Conservation (phyloP, 768 basidiomycete species). For the Kwoniella dendrophila region DNA sequence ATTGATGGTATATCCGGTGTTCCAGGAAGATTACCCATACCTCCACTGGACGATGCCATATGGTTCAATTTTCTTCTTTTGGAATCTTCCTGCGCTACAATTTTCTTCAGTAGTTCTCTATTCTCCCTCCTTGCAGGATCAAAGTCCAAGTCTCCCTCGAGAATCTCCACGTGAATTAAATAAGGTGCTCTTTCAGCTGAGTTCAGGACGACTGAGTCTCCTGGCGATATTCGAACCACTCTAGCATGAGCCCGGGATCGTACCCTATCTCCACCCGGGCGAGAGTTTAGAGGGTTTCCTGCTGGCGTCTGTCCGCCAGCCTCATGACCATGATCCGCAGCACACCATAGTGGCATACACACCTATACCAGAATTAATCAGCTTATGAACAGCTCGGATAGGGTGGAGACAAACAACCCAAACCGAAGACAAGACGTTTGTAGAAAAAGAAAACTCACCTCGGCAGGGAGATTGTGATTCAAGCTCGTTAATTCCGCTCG, state of each 20-base stretch:
- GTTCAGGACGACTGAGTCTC: slow-evolving; percentile 95
- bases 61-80: slow-evolving; percentile 48
- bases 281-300: slow-evolving; percentile 63
- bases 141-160: slow-evolving; percentile 88
- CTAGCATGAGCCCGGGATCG: slow-evolving; percentile 76
- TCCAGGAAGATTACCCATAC: not conserved
- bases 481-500: slow-evolving; percentile 91
- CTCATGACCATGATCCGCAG: slow-evolving; percentile 57
- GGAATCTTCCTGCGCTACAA: slow-evolving; percentile 57
- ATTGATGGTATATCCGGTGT: slow-evolving; percentile 5
- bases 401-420: not conserved
- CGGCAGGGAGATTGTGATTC: slow-evolving; percentile 94
- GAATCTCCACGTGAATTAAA: slow-evolving; percentile 85
- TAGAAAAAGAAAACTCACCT: slow-evolving; percentile 62
- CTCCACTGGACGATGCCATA: not conserved
- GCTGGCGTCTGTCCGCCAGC: slow-evolving; percentile 54
- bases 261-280: slow-evolving; percentile 54
- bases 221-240: slow-evolving; percentile 94
- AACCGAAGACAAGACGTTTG: not conserved
- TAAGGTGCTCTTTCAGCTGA: slow-evolving; percentile 96
- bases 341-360: slow-evolving; percentile 59
- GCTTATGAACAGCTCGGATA: not conserved
- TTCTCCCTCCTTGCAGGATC: slow-evolving; percentile 81
- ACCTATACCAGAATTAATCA: slow-evolving; percentile 37
- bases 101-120: slow-evolving; percentile 72